Conservation (phyloP, 768 basidiomycete genomes). For the Boletus sensibilis region DNA sequence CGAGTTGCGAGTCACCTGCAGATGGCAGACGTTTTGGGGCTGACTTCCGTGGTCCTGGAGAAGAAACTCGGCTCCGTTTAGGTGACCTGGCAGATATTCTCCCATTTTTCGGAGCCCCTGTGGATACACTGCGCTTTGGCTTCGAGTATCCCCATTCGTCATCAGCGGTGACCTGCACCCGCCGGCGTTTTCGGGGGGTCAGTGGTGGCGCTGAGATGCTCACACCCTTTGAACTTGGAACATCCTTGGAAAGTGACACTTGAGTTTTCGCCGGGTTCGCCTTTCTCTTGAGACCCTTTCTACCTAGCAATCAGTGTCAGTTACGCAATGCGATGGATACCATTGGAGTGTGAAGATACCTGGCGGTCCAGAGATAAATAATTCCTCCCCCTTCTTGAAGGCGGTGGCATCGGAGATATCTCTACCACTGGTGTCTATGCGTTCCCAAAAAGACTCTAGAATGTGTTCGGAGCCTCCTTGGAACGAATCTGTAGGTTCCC, state of each 20-base stretch:
- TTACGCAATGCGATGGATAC: background rate
- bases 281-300: slow-evolving; percentile 19
- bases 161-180: slow-evolving; percentile 3
- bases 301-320: slow-evolving; percentile 16
- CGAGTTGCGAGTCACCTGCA: slow-evolving; percentile 30
- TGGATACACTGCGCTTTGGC: slow-evolving; percentile 14
- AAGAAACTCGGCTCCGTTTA: slow-evolving; percentile 31
- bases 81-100: background rate
- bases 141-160: slow-evolving; percentile 9
- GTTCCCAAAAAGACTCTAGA: slow-evolving; percentile 38
- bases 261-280: slow-evolving; percentile 10
- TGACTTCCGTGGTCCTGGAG: slow-evolving; percentile 25
- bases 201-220: slow-evolving; percentile 21
- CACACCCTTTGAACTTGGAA: slow-evolving; percentile 6
- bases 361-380: slow-evolving; percentile 58
- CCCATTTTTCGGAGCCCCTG: slow-evolving; percentile 5
- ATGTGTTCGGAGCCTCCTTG: slow-evolving; percentile 54
- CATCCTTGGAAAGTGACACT: slow-evolving; percentile 6
- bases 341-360: slow-evolving; percentile 35
- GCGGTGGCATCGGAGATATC: slow-evolving; percentile 47
- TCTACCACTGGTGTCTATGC: slow-evolving; percentile 37
- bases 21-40: slow-evolving; percentile 22
- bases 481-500: slow-evolving; percentile 68
- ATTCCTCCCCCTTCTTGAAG: slow-evolving; percentile 55
- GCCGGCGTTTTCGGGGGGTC: slow-evolving; percentile 28